Percentiles rank a stretch among this genome's conserved stretches.
Evolutionary conservation across 192 early-diverging fungal species (phyloP).

Genomic region (Rhizophagus clarus): DNA sequence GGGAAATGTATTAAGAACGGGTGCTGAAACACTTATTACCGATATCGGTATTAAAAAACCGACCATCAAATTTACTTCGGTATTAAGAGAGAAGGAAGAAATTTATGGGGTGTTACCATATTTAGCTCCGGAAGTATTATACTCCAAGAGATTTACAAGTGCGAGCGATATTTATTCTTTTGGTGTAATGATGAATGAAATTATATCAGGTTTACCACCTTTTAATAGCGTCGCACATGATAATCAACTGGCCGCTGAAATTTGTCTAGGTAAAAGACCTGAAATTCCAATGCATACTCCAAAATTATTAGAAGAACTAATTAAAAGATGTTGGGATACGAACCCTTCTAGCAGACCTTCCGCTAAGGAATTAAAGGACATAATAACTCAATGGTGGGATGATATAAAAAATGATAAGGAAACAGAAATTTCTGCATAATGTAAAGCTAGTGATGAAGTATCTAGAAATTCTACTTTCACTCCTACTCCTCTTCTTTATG

Average conservation of each 20-base stretch:
- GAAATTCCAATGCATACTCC: not conserved
- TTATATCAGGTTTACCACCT: not conserved
- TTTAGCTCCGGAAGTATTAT: conserved; percentile 18
- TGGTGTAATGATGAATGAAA: conserved; percentile 3
- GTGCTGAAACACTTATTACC: not conserved
- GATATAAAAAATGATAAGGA: not conserved
- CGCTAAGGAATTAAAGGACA: not conserved
- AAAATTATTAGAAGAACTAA: conserved; percentile 11
- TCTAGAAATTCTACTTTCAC: not conserved
- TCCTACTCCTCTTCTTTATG: not conserved
- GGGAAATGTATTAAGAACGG: not conserved
- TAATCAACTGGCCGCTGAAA: not conserved
- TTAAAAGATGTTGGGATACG: conserved; percentile 12
- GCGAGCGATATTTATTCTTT: conserved; percentile 12
- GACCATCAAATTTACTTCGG: not conserved
- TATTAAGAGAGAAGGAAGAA: not conserved
- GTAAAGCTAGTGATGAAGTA: not conserved
- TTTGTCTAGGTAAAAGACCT: conserved; percentile 11
- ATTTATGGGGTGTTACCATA: conserved; percentile 21
- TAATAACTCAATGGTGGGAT: not conserved
- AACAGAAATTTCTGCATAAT: too few species aligned
- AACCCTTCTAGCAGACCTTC: not conserved
- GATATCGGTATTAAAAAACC: not conserved
- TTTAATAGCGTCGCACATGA: conserved; percentile 4
- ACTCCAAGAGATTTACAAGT: not conserved